Conservation (phyloP, 2,329 filamentous ascomycete species). For the Apiospora hydei region DNA sequence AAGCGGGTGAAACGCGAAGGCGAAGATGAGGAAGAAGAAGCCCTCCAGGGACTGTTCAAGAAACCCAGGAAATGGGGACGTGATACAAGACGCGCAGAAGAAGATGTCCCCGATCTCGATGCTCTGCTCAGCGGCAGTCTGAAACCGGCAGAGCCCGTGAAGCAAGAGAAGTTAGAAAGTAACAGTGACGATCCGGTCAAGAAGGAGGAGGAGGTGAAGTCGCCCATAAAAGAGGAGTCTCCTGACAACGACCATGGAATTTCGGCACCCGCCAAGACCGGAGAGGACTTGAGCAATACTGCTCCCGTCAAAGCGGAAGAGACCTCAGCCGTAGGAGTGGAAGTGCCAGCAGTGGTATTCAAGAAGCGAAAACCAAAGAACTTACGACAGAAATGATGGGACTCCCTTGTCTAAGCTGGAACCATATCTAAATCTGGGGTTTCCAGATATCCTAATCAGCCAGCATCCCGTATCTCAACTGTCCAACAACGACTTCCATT, state of each 20-base stretch:
- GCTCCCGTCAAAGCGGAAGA: conserved; percentile 33
- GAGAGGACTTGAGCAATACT: conserved; percentile 34
- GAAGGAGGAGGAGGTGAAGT: conserved; percentile 35
- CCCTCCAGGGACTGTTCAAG: conserved; percentile 66
- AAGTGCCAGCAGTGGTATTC: conserved; percentile 67
- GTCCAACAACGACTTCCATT: not conserved
- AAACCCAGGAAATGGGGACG: conserved; percentile 63
- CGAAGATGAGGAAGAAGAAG: conserved; percentile 61
- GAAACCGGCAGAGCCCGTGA: conserved; percentile 36
- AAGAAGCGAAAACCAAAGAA: conserved; percentile 80
- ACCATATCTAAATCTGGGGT: not conserved
- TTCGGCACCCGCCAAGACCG: conserved; percentile 38
- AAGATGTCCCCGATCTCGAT: conserved; percentile 66
- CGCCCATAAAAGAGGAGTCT: conserved; percentile 52
- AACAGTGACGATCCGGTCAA: conserved; percentile 31
- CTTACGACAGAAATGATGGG: conserved; percentile 62
- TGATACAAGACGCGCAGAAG: conserved; percentile 58
- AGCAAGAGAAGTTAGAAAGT: conserved; percentile 38
- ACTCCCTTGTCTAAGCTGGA: not conserved
- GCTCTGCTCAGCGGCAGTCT: conserved; percentile 57
- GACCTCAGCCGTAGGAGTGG: conserved; percentile 31
- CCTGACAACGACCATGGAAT: conserved; percentile 34
- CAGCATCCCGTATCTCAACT: not conserved
- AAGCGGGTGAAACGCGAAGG: conserved; percentile 56
- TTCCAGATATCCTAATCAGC: not conserved